Conservation (phyloP, 2,329 filamentous ascomycete genomes). For the Sporothrix humicola region DNA sequence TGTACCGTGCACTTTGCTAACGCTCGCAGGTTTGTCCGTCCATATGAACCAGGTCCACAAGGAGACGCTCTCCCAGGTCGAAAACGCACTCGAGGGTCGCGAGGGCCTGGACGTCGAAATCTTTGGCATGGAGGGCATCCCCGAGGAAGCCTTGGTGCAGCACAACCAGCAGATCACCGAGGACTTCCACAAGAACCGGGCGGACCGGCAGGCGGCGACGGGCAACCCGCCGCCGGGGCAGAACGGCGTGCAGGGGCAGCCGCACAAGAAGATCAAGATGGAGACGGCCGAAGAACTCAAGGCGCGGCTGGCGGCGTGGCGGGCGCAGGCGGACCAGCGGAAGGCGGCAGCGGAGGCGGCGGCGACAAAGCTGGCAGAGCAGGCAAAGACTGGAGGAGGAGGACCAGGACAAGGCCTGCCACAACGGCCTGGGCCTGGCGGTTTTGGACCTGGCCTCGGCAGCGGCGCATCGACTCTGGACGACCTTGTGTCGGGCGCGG, state of each 20-base stretch:
- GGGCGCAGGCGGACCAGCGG: constrained; percentile 68
- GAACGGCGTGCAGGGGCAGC: constrained; percentile 60
- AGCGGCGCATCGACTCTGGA: constrained; percentile 51
- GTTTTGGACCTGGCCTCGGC: constrained; percentile 34
- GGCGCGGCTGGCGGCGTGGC: constrained; percentile 77
- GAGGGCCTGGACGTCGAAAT: constrained; percentile 90
- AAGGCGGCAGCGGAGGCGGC: constrained; percentile 46
- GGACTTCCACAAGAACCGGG: constrained; percentile 83
- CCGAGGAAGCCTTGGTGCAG: constrained; percentile 79
- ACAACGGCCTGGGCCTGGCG: constrained; percentile 45
- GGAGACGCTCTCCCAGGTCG: constrained; percentile 82
- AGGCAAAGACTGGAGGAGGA: constrained; percentile 46
- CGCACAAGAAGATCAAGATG: constrained; percentile 69
- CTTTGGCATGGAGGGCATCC: constrained; percentile 97
- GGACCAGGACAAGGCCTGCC: constrained; percentile 44
- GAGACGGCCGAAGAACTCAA: constrained; percentile 80
- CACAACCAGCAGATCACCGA: constrained; percentile 87
- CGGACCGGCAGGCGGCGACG: constrained; percentile 78
- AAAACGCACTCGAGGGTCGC: constrained; percentile 89
- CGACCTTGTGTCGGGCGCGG: constrained; percentile 53
- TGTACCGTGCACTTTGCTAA: too few relatives aligned
- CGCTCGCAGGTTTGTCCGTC: constrained; percentile 76
- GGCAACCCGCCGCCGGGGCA: constrained; percentile 80
- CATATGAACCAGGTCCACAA: constrained; percentile 99
- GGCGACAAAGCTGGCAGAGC: constrained; percentile 46